A percentile compares a stretch with the other conserved stretches of the same genome.
phyloP scores from a whole-genome alignment of 1,139 yeast genomes.

The Candida mesenterica region DNA sequence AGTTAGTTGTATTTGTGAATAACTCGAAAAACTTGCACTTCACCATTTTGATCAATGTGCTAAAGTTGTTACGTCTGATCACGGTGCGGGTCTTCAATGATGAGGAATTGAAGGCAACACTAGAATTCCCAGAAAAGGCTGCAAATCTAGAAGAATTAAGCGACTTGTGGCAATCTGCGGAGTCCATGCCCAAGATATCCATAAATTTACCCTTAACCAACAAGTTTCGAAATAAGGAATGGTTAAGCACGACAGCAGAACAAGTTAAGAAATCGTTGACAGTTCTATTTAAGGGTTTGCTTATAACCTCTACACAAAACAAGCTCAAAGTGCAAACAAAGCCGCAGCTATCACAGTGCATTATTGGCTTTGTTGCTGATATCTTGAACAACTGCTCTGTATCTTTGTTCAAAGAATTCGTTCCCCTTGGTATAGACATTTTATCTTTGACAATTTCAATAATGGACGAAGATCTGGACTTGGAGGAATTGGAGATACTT shows the following conservation, averaged over 20 bases:
- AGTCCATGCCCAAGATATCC: neutral
- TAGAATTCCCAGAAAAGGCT: neutral
- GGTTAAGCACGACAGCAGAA: constrained; percentile 64
- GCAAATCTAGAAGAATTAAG: neutral
- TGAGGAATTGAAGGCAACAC: constrained; percentile 10
- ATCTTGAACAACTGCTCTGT: constrained; percentile 30
- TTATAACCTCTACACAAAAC: constrained; percentile 13
- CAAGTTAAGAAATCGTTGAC: constrained; percentile 54
- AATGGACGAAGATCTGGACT: constrained; percentile 5
- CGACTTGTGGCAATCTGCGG: neutral
- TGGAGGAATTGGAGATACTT: constrained; percentile 5
- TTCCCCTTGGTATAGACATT: constrained; percentile 33
- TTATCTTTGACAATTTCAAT: constrained; percentile 20
- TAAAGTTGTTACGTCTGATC: constrained; percentile 23
- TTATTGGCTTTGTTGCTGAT: constrained; percentile 23
- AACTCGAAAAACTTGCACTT: constrained; percentile 25
- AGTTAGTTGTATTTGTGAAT: constrained; percentile 28
- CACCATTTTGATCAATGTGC: constrained; percentile 19
- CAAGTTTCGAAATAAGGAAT: constrained; percentile 49
- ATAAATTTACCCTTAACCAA: constrained; percentile 4
- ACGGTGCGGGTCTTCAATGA: constrained; percentile 31
- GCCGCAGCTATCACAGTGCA: constrained; percentile 20
- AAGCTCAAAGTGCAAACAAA: constrained; percentile 23
- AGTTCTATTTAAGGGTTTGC: constrained; percentile 27
- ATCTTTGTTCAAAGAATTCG: constrained; percentile 31